phyloP scores from a whole-genome alignment of 2,329 filamentous ascomycete genomes.

The Zarea fungicola region DNA sequence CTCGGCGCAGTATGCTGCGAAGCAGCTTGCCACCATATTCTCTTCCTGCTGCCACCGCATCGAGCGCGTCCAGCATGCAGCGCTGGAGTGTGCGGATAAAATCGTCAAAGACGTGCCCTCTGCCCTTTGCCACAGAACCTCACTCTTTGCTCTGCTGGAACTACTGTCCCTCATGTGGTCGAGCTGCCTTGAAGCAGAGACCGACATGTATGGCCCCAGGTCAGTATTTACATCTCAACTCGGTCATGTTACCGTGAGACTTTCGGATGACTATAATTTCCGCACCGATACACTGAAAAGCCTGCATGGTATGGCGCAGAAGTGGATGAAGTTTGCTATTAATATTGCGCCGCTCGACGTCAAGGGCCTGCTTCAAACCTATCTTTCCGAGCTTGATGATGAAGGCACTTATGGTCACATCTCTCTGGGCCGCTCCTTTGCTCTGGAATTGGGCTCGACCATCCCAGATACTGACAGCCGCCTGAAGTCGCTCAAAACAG shows the following conservation, averaged over 20 bases:
- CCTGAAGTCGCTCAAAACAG: conserved; percentile 72
- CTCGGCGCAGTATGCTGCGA: conserved; percentile 85
- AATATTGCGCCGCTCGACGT: conserved; percentile 86
- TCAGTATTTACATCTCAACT: conserved; percentile 73
- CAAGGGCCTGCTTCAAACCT: conserved; percentile 92
- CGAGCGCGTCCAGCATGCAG: conserved; percentile 82
- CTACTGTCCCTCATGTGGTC: conserved; percentile 92
- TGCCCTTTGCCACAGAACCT: conserved; percentile 80
- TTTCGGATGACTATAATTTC: conserved; percentile 90
- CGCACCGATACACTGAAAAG: conserved; percentile 73
- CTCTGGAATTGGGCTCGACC: conserved; percentile 81
- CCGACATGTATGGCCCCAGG: conserved; percentile 85
- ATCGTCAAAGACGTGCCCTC: conserved; percentile 84
- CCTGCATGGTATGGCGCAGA: conserved; percentile 69
- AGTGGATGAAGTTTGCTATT: conserved; percentile 76
- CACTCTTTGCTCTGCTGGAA: conserved; percentile 88
- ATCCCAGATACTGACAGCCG: conserved; percentile 85
- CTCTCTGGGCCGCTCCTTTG: conserved; percentile 88
- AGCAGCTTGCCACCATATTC: conserved; percentile 80
- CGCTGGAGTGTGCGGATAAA: conserved; percentile 74
- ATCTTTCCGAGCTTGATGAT: conserved; percentile 90
- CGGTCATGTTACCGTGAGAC: conserved; percentile 74
- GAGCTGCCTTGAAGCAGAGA: conserved; percentile 89
- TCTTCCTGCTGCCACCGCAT: conserved; percentile 91
- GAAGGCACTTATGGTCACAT: conserved; percentile 88